phyloP scores from a whole-genome alignment of 441 rosid species.

The Gossypium schwendimanii region DNA sequence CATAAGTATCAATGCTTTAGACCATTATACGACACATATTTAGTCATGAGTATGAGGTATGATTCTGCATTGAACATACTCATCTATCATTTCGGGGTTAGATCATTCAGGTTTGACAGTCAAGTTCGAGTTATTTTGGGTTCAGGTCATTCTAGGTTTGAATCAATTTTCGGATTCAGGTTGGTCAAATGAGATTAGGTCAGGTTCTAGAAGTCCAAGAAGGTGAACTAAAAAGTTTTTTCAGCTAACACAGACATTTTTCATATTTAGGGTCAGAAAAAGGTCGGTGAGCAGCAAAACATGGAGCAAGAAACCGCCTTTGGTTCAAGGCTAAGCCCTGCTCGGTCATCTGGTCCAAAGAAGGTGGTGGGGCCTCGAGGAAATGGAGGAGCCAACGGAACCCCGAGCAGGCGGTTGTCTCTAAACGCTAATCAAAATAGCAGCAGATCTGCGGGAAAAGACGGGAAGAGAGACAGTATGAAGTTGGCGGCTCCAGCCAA shows the following conservation, averaged over 20 bases:
- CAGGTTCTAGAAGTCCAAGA: neutral
- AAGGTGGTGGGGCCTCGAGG: slow-evolving; percentile 57
- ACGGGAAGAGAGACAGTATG: slow-evolving; percentile 61
- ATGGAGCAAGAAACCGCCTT: slow-evolving; percentile 68
- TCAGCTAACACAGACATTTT: slow-evolving; percentile 2
- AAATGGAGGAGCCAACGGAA: slow-evolving; percentile 71
- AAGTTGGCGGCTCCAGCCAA: slow-evolving; percentile 66
- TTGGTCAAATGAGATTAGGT: no score
- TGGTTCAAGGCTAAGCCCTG: slow-evolving; percentile 80
- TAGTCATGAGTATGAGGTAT: neutral
- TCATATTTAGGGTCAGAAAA: slow-evolving; percentile 67
- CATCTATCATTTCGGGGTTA: neutral
- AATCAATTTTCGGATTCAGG: no score
- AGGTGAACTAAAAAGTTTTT: neutral
- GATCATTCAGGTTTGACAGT: no score
- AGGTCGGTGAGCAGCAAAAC: slow-evolving; percentile 73
- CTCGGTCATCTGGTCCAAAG: slow-evolving; percentile 56
- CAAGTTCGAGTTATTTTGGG: no score
- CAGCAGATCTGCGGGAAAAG: slow-evolving; percentile 53
- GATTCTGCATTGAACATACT: neutral
- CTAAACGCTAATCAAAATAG: slow-evolving; percentile 73
- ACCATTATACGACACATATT: neutral
- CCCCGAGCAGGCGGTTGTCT: slow-evolving; percentile 74
- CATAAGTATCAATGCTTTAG: neutral
- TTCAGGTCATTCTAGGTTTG: no score